Evolutionary conservation across 2,329 filamentous ascomycete species (phyloP).

Genomic region (Trichoderma arundinaceum): DNA sequence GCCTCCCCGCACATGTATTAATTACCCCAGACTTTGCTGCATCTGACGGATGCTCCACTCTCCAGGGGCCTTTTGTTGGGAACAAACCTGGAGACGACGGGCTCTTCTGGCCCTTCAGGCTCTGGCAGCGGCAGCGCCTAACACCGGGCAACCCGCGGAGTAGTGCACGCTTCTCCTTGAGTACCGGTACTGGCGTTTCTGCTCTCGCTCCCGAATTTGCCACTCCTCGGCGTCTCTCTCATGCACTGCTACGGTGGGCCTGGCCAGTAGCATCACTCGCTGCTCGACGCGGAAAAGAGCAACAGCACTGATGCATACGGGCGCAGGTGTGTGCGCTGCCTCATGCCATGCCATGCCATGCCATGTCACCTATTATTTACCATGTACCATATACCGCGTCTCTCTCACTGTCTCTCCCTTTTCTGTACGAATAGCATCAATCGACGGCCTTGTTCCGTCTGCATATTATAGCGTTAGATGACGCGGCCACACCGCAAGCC

Average conservation of each 20-base stretch:
- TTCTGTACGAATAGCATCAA: conserved; percentile 9
- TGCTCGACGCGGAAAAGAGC: too few species aligned
- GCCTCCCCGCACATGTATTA: conserved; percentile 19
- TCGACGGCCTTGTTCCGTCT: neutral
- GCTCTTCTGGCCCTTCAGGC: neutral
- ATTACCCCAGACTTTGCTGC: conserved; percentile 29
- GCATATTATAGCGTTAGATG: conserved; percentile 17
- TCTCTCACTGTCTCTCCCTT: neutral
- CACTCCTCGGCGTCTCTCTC: neutral
- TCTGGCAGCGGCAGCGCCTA: neutral
- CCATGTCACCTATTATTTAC: neutral
- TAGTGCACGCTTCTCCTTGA: neutral
- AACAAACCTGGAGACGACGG: conserved; percentile 9
- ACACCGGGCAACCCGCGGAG: neutral
- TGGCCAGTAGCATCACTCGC: neutral
- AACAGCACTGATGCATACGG: too few species aligned
- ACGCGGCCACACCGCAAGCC: neutral
- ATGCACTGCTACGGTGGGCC: neutral
- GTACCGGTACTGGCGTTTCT: neutral
- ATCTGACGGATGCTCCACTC: conserved; percentile 25
- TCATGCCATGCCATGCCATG: neutral
- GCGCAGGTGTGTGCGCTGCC: too few species aligned
- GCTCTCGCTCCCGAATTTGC: neutral
- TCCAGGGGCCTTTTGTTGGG: conserved; percentile 28
- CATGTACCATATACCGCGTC: conserved; percentile 8